Base-by-base conservation (phyloP, 1,284 basidiomycete genomes). In the Cryptococcus deneoformans region DNA sequence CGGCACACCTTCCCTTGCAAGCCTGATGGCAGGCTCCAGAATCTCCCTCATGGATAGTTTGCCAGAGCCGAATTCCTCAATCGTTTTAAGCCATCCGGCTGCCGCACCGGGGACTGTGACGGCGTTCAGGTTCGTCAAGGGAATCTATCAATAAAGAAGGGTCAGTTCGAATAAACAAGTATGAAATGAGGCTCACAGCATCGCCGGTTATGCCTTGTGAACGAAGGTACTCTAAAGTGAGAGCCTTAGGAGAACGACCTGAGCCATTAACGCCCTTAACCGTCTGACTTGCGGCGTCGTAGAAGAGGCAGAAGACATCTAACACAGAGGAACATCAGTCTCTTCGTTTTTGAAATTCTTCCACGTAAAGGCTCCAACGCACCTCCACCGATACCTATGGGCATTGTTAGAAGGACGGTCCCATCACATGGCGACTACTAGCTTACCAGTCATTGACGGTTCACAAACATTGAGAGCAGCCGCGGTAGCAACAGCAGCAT, bases 71-170 rank as follows among this genome's bases (percentile, higher is more conserved):
- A 96, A 86, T 52, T 82, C 80, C 56, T 88, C 84, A 48, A 96
- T 82, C 0, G 92, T 90, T 74, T 96, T 95, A 37, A 89, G 82
- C 93, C 94, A 98, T 10, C 91, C 90, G 20, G 92, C 90, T 1
- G 93, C 89, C 16, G 90, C 89, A 48, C n/a, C 94, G 60, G 95
- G 95, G 3, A 97, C 92, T 0, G 95, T 98, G 6, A 93, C 93
- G 11, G 87, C 83, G 72, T 95, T 94, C 43, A 95, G 77, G 70
- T 92, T 86, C 3, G 82, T 85, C 8, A 82, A 72, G 1, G 89
- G 89, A 57, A 93, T 90, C 45, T 80, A 54, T 3, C 24, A 6
- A 4, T 20, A 20, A 20, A 20, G 20, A 55, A 24, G 20, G 2
- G 36, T 43, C 43, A 38, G 20, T 20, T 46, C 16, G 12, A 20